Evolutionary conservation across 805 yeast genomes (phyloP).

Genomic region (Candida vaughaniae): DNA sequence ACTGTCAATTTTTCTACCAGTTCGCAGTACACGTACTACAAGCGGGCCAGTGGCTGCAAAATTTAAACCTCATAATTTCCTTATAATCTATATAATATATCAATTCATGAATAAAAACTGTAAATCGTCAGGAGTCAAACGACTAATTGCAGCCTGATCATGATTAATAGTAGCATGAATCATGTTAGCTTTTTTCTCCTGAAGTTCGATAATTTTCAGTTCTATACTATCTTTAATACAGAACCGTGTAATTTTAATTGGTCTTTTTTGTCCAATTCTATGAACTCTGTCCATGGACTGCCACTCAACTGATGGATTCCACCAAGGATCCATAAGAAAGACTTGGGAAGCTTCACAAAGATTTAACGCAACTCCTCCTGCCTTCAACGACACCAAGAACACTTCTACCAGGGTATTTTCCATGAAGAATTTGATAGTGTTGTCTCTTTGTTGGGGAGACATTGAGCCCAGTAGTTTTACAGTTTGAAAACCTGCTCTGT

Average conservation of each 20-base stretch:
- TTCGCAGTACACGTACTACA: too few species aligned
- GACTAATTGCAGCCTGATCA: conserved; percentile 86
- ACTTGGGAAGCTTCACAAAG: conserved; percentile 97
- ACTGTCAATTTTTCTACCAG: too few species aligned
- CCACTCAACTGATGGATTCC: conserved; percentile 99
- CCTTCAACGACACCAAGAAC: conserved; percentile 89
- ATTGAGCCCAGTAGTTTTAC: conserved; percentile 94
- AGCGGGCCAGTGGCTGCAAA: neutral
- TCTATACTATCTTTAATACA: conserved; percentile 97
- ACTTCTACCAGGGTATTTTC: conserved; percentile 90
- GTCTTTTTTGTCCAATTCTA: conserved; percentile 93
- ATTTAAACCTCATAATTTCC: too few species aligned
- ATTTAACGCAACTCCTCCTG: conserved; percentile 98
- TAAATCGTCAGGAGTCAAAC: conserved; percentile 89
- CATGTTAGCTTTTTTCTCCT: conserved; percentile 98
- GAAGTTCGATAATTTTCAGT: conserved; percentile 90
- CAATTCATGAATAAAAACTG: conserved; percentile 90
- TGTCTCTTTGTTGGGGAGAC: conserved; percentile 95
- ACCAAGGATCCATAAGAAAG: conserved; percentile 96
- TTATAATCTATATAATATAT: too few species aligned
- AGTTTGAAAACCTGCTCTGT: conserved; percentile 91
- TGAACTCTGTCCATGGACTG: conserved; percentile 98
- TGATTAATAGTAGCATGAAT: conserved; percentile 93
- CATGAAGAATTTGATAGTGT: conserved; percentile 88
- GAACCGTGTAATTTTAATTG: conserved; percentile 87